Percentiles rank a stretch among this genome's conserved stretches.
These are phyloP conservation scores for Allomyces macrogynus DNA, from an alignment of 192 early-diverging fungal genomes.

Conservation along the genomic window DNA sequence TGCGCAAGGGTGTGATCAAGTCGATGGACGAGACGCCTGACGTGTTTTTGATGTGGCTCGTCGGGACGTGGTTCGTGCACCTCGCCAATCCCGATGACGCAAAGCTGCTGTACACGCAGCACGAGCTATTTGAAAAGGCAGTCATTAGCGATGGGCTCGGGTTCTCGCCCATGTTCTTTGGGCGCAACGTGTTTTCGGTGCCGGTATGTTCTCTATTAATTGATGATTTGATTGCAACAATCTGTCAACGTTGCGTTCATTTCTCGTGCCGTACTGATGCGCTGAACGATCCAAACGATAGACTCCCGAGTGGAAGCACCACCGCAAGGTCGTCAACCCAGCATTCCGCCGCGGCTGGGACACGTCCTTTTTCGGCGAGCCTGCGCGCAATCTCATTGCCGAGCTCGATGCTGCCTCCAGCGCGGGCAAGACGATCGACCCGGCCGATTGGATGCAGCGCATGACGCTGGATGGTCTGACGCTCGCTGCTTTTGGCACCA, in stretches of 20 bases:
- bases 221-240: no score
- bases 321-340: constrained; percentile 1
- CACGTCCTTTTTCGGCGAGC: background rate
- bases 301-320: background rate
- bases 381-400: background rate
- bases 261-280: no score
- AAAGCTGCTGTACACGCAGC: background rate
- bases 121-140: background rate
- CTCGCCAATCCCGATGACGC: background rate
- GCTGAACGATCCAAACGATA: no score
- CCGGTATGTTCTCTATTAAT: background rate
- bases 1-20: no score
- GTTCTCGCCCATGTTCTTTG: background rate
- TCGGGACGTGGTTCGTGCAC: background rate
- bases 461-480: constrained; percentile 38
- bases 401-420: background rate
- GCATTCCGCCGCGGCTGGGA: constrained; percentile 1
- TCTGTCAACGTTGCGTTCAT: no score
- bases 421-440: background rate
- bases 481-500: constrained; percentile 26
- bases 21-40: no score
- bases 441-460: constrained; percentile 5
- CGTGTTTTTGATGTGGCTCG: background rate
- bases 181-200: background rate
- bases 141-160: background rate